These are phyloP conservation scores for Diaporthe sp. DNA, from an alignment of 2,329 filamentous ascomycete genomes.

Conservation along the genomic window DNA sequence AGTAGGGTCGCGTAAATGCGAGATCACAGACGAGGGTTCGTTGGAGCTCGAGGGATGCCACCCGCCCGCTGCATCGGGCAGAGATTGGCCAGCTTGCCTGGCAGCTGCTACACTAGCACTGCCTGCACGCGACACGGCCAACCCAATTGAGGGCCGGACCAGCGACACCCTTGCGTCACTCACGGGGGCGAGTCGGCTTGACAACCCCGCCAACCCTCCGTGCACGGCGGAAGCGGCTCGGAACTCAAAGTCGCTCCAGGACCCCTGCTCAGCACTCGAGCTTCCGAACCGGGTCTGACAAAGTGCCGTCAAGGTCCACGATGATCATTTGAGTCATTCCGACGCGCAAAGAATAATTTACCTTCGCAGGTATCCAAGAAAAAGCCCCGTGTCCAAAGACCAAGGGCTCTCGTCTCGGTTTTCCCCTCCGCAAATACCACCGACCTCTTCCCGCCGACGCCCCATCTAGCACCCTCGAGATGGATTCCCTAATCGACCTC, in stretches of 20 bases:
- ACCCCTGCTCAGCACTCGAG: conserved; percentile 17
- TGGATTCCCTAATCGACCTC: conserved; percentile 94
- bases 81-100: conserved; percentile 31
- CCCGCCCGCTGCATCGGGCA: conserved; percentile 26
- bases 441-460: neutral
- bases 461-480: conserved; percentile 55
- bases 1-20: conserved; percentile 26
- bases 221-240: conserved; percentile 28
- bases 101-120: conserved; percentile 25
- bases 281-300: conserved; percentile 20
- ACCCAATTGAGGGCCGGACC: conserved; percentile 20
- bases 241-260: neutral
- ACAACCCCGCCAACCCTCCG: conserved; percentile 25
- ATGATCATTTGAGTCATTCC: conserved; percentile 1
- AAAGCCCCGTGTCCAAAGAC: neutral
- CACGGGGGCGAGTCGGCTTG: conserved; percentile 18
- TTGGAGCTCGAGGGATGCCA: conserved; percentile 26
- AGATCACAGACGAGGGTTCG: conserved; percentile 15
- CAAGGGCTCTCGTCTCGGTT: neutral
- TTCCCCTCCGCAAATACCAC: neutral
- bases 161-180: conserved; percentile 35
- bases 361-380: neutral
- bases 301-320: conserved; percentile 9
- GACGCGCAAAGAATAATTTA: neutral
- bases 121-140: conserved; percentile 23